A percentile compares a stretch with the other conserved stretches of the same genome.
Evolutionary conservation across 805 yeast species (phyloP).

Genomic region (Zygosaccharomyces bisporus): DNA sequence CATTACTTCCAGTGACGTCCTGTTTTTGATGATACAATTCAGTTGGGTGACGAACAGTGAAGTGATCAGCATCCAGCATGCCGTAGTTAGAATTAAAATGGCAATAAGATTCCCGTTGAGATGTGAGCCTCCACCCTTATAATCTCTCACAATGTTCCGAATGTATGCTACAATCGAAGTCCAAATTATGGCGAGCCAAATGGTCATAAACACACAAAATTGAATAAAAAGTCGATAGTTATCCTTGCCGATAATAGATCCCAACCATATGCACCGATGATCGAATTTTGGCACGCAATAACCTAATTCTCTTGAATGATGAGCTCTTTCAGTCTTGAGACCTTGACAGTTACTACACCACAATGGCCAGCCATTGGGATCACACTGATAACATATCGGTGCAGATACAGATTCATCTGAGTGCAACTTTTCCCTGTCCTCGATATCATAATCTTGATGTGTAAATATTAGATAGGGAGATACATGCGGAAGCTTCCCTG

Average conservation of each 20-base stretch:
- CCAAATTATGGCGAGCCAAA: constrained; percentile 40
- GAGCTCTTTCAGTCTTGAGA: constrained; percentile 63
- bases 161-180: constrained; percentile 39
- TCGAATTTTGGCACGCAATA: constrained; percentile 73
- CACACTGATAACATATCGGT: constrained; percentile 65
- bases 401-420: constrained; percentile 36
- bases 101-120: constrained; percentile 49
- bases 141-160: constrained; percentile 20
- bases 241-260: constrained; percentile 61
- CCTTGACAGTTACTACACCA: constrained; percentile 71
- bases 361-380: constrained; percentile 65
- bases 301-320: constrained; percentile 56
- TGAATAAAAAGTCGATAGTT: constrained; percentile 62
- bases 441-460: constrained; percentile 3
- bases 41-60: constrained; percentile 44
- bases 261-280: constrained; percentile 80
- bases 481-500: constrained; percentile 28
- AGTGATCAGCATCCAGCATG: constrained; percentile 45
- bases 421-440: neutral
- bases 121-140: constrained; percentile 22
- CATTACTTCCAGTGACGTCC: constrained; percentile 59
- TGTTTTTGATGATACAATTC: constrained; percentile 44
- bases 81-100: constrained; percentile 42
- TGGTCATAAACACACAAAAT: constrained; percentile 41
- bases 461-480: constrained; percentile 25